Conservation (phyloP, 805 yeast genomes). For the Zygotorulaspora florentina region DNA sequence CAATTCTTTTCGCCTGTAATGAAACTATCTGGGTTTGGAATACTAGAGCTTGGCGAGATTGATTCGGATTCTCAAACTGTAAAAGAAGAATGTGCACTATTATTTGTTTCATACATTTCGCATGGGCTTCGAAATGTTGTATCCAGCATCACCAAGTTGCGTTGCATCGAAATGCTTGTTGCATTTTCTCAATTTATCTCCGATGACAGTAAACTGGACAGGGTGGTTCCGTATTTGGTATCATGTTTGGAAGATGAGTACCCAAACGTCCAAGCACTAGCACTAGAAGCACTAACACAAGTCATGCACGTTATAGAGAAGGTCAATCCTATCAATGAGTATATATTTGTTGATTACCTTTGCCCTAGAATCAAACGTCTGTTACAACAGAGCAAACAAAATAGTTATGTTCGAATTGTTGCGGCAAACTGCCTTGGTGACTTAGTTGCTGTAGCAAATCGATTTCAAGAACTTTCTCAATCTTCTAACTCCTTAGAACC, state of each 20-base stretch:
- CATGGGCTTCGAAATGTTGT: constrained; percentile 25
- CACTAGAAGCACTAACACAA: constrained; percentile 63
- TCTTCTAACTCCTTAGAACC: constrained; percentile 30
- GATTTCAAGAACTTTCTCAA: constrained; percentile 58
- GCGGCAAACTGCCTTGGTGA: constrained; percentile 72
- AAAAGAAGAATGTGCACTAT: constrained; percentile 27
- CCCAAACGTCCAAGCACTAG: constrained; percentile 60
- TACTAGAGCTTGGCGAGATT: constrained; percentile 8
- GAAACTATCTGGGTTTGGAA: constrained; percentile 13
- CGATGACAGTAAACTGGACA: constrained; percentile 81
- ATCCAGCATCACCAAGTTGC: constrained; percentile 24
- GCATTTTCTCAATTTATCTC: constrained; percentile 70
- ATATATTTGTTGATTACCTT: constrained; percentile 76
- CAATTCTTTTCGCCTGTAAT: constrained; percentile 14
- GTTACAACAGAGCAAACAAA: constrained; percentile 37
- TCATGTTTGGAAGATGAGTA: constrained; percentile 62
- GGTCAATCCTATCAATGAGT: constrained; percentile 69
- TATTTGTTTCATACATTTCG: constrained; percentile 27
- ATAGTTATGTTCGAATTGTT: constrained; percentile 52
- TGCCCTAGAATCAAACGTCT: constrained; percentile 60
- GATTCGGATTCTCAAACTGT: constrained; percentile 9
- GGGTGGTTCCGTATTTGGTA: constrained; percentile 77
- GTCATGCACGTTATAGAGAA: constrained; percentile 58
- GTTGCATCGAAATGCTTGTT: constrained; percentile 71
- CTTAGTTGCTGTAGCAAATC: constrained; percentile 60